A percentile compares a stretch with the other conserved stretches of the same genome.
Evolutionary conservation across 2,329 filamentous ascomycete genomes (phyloP).

Genomic region (Knufia fluminis): DNA sequence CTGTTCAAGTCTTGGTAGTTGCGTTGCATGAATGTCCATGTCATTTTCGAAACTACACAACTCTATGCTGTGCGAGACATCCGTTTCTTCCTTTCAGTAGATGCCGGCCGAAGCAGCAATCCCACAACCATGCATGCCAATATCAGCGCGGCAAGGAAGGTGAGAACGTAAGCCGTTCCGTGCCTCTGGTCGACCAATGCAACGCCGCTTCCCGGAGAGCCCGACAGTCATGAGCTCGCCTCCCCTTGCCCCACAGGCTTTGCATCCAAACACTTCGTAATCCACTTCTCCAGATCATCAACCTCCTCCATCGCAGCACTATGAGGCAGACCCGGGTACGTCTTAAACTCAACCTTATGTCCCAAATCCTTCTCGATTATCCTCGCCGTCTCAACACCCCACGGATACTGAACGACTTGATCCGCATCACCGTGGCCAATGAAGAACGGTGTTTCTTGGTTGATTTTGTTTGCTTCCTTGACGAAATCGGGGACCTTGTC

Average conservation of each 20-base stretch:
- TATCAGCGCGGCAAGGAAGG: too few relatives aligned
- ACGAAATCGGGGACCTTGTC: conserved; percentile 53
- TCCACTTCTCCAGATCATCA: conserved; percentile 64
- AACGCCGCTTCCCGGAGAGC: too few relatives aligned
- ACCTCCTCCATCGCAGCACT: conserved; percentile 70
- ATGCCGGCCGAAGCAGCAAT: too few relatives aligned
- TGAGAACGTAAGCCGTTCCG: too few relatives aligned
- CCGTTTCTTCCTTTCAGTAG: too few relatives aligned
- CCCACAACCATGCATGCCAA: too few relatives aligned
- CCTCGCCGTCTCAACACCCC: conserved; percentile 60
- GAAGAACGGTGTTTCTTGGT: conserved; percentile 72
- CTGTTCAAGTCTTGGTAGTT: too few relatives aligned
- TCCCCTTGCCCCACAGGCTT: neutral
- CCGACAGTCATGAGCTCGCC: conserved; percentile 3
- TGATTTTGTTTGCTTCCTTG: conserved; percentile 44
- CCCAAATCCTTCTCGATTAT: conserved; percentile 60
- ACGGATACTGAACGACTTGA: conserved; percentile 58
- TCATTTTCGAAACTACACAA: too few relatives aligned
- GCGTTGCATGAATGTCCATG: too few relatives aligned
- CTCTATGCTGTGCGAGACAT: too few relatives aligned
- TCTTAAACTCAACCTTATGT: conserved; percentile 64
- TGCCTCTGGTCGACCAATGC: too few relatives aligned
- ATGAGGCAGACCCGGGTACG: conserved; percentile 69
- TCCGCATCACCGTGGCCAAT: conserved; percentile 82
- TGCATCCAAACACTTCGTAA: conserved; percentile 33